A percentile compares a stretch with the other conserved stretches of the same genome.
These are phyloP conservation scores for Lotmaria passim DNA, from an alignment of 208 protist species.

Conservation along the genomic window DNA sequence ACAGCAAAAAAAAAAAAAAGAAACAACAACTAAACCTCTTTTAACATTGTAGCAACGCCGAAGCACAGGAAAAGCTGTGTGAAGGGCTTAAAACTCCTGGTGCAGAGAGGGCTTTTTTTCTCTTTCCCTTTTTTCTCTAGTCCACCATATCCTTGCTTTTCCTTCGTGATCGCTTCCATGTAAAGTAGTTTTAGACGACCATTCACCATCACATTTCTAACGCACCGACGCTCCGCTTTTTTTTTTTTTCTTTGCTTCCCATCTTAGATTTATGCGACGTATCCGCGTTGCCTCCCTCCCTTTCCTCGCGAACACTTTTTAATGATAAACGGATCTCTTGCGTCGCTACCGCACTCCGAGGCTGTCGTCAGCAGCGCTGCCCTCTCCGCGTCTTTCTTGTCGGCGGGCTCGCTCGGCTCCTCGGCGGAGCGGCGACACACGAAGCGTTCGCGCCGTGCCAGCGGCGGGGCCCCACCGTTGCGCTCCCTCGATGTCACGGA, in stretches of 20 bases:
- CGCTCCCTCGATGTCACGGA: slow-evolving; percentile 29
- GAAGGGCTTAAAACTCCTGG: no score
- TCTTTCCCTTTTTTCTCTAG: no score
- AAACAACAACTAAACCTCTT: no score
- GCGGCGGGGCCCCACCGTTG: background rate
- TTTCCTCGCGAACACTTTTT: background rate
- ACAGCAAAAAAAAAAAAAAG: no score
- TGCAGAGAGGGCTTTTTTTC: no score
- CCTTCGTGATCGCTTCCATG: background rate
- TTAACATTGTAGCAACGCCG: no score
- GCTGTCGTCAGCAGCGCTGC: slow-evolving; percentile 2
- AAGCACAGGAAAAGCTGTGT: no score
- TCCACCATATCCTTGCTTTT: no score
- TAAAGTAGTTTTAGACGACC: no score
- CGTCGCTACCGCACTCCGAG: slow-evolving; percentile 21
- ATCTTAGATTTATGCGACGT: background rate
- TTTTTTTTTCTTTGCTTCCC: background rate
- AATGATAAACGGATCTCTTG: background rate
- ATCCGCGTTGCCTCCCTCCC: background rate
- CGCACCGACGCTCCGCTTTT: background rate
- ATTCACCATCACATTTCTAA: no score
- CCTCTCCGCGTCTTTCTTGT: slow-evolving; percentile 13
- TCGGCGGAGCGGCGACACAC: background rate
- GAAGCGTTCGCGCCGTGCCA: background rate
- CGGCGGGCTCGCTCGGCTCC: slow-evolving; percentile 4